Conservation (phyloP, 1,139 yeast genomes). For the Yamadazyma kanchanaburiensis region DNA sequence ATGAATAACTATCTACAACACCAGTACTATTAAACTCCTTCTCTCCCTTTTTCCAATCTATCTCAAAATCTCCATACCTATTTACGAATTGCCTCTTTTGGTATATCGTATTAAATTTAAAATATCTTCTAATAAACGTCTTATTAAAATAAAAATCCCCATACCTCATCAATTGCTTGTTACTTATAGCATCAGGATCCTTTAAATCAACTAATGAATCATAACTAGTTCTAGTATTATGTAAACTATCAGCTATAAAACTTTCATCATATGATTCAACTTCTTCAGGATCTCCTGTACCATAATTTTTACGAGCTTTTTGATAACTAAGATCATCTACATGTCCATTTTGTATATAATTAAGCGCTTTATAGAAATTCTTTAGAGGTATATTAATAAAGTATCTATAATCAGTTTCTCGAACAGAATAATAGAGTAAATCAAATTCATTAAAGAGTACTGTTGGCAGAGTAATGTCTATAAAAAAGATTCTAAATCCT, state of each 20-base stretch:
- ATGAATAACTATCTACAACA: slow-evolving; percentile 10
- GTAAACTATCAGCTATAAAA: slow-evolving; percentile 10
- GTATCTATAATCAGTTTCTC: slow-evolving; percentile 39
- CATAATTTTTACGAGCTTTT: slow-evolving; percentile 19
- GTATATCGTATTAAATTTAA: slow-evolving; percentile 46
- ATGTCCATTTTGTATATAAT: slow-evolving; percentile 29
- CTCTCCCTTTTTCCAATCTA: slow-evolving; percentile 26
- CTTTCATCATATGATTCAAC: slow-evolving; percentile 24
- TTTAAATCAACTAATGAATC: slow-evolving; percentile 8
- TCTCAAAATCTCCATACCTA: slow-evolving; percentile 40
- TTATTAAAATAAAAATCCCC: slow-evolving; percentile 36
- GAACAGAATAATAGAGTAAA: slow-evolving; percentile 37
- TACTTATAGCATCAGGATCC: slow-evolving; percentile 10
- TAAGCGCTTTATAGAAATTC: slow-evolving; percentile 40
- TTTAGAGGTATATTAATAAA: slow-evolving; percentile 44
- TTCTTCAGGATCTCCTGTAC: slow-evolving; percentile 29
- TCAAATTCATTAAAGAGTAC: slow-evolving; percentile 43
- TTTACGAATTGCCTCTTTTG: slow-evolving; percentile 48
- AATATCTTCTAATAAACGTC: slow-evolving; percentile 32
- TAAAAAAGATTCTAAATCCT: slow-evolving; percentile 55
- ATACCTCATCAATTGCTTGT: slow-evolving; percentile 20
- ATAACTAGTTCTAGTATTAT: slow-evolving; percentile 8
- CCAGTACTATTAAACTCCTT: slow-evolving; percentile 12
- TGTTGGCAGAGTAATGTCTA: slow-evolving; percentile 51
- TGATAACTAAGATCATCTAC: slow-evolving; percentile 16